A percentile compares a stretch with the other conserved stretches of the same genome.
phyloP scores from a whole-genome alignment of 2,329 filamentous ascomycete genomes.

The Epicoccum sorghinum region DNA sequence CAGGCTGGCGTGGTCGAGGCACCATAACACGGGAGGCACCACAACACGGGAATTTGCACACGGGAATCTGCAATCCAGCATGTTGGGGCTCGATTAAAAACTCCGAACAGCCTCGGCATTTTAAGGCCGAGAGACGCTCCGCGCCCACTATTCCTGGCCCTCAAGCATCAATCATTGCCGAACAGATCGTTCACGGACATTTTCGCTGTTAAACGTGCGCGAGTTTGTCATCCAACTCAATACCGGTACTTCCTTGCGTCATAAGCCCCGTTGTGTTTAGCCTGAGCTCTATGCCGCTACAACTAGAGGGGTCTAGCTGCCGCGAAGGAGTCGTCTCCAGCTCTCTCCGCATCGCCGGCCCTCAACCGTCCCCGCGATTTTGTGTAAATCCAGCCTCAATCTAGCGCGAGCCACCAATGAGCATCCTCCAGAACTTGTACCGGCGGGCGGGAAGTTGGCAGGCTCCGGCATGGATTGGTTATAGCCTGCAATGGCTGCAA shows the following conservation, averaged over 20 bases:
- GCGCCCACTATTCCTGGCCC: no score
- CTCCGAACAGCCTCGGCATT: no score
- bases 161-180: no score
- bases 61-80: no score
- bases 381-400: slow-evolving; percentile 23
- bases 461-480: slow-evolving; percentile 8
- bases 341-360: slow-evolving; percentile 17
- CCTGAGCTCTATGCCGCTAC: slow-evolving; percentile 7
- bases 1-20: no score
- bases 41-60: no score
- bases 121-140: no score
- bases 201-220: background rate
- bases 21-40: no score
- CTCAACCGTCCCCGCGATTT: slow-evolving; percentile 15
- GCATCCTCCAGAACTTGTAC: slow-evolving; percentile 7
- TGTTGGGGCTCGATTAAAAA: no score
- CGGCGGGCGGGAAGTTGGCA: slow-evolving; percentile 22
- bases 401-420: slow-evolving; percentile 10
- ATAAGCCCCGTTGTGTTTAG: slow-evolving; percentile 5
- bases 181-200: background rate
- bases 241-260: background rate
- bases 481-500: background rate
- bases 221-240: background rate
- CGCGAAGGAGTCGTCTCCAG: slow-evolving; percentile 19
- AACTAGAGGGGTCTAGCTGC: slow-evolving; percentile 24